Conservation (phyloP, 192 early-diverging fungal genomes). For the Bifiguratus adelaidae region DNA sequence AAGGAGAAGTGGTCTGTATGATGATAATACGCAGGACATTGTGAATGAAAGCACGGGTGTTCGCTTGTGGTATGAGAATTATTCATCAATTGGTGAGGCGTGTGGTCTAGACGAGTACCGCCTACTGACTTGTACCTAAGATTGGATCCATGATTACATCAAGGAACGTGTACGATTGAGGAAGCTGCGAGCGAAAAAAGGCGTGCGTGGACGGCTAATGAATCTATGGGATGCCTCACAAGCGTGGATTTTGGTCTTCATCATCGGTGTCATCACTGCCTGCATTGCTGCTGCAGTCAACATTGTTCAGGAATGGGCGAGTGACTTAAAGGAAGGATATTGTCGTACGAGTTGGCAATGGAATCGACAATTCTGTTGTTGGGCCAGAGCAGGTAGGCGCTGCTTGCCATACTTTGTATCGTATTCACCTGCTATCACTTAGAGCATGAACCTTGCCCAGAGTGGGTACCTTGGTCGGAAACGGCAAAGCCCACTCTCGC, state of each 20-base stretch:
- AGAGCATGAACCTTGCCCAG: conserved; percentile 23
- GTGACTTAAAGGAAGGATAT: conserved; percentile 75
- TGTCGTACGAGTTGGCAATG: conserved; percentile 69
- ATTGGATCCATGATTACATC: conserved; percentile 87
- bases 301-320: conserved; percentile 71
- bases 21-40: conserved; percentile 33
- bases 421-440: background rate
- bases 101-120: background rate
- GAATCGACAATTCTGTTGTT: conserved; percentile 73
- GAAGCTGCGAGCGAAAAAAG: conserved; percentile 36
- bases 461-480: conserved; percentile 44
- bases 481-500: conserved; percentile 9
- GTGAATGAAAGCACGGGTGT: conserved; percentile 42
- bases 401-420: background rate
- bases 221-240: conserved; percentile 66
- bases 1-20: conserved; percentile 26
- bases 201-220: conserved; percentile 45
- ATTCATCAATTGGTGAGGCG: conserved; percentile 39
- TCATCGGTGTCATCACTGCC: conserved; percentile 48
- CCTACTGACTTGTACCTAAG: conserved; percentile 15
- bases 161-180: conserved; percentile 67
- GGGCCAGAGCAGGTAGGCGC: conserved; percentile 39
- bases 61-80: conserved; percentile 47
- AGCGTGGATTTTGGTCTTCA: conserved; percentile 76
- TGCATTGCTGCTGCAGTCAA: conserved; percentile 63